Base-by-base conservation (phyloP, 495 filamentous ascomycete genomes). In the Lichenothelia convexa region DNA sequence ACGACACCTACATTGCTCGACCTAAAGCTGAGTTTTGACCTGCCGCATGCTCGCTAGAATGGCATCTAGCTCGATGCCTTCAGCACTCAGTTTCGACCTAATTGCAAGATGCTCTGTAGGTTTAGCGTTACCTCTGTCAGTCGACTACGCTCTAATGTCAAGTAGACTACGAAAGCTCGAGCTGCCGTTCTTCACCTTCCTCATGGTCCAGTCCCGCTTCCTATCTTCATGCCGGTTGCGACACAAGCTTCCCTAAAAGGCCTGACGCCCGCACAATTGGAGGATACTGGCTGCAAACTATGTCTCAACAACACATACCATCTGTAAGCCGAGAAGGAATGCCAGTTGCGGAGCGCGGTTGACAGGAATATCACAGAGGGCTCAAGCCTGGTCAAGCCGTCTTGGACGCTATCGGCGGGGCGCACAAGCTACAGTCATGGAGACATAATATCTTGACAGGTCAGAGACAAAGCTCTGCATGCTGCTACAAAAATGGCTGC, bases 291-390 rank as follows among this genome's bases (percentile, higher is more conserved):
- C 30, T 95, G 91, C 48, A 72, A 81, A 45, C 65, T 99, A 11
- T 95, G 86, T 51, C 62, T 95, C 39, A 95, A 95, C 55, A 95
- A 95, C 52, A 94, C 89, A 17, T 95, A 99, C 53, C 89, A 99
- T 58, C 64, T 99, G 30, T 58, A 39, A 22, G 21, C n/a, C 16
- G 8, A 20, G 31, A 18, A 19, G 24, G 1, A 13, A 1, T 9
- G 24, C 9, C 24, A 29, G 15, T 13, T 9, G 24, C 24, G 15
- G 24, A 9, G 2, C 15, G 24, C 15, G 24, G 15, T 29, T 9
- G 15, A 9, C 24, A 29, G 24, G 9, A 2, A 9, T 29, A 9
- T 29, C 15, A 11, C 17, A 57, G 56, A 39, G 91, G 89, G 13
- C 58, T 95, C 32, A 93, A 92, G 51, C 89, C 89, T 0, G 91